A percentile compares a stretch with the other conserved stretches of the same genome.
These are phyloP conservation scores for Apiospora pterosperma DNA, from an alignment of 2,329 filamentous ascomycete genomes.

Conservation along the genomic window DNA sequence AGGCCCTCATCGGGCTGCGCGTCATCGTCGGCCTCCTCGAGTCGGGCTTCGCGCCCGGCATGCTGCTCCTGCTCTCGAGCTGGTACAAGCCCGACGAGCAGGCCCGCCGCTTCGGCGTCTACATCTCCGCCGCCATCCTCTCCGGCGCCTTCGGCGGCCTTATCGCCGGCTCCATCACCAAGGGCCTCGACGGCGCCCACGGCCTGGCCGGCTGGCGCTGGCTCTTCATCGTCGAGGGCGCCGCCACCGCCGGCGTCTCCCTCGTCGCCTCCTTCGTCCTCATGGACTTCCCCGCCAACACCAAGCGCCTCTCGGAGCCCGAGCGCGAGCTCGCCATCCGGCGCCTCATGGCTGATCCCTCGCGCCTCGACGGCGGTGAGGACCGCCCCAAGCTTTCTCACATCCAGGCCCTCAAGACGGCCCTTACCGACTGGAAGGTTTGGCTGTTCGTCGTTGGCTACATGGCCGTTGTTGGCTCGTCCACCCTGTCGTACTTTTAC, in stretches of 20 bases:
- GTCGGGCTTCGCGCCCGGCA: conserved; percentile 56
- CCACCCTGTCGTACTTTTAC: conserved; percentile 52
- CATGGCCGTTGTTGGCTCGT: conserved; percentile 38
- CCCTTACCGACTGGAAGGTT: conserved; percentile 35
- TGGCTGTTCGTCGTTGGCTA: conserved; percentile 39
- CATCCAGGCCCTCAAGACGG: conserved; percentile 19
- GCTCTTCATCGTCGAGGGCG: conserved; percentile 61
- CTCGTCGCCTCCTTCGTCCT: conserved; percentile 60
- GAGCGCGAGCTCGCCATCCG: conserved; percentile 1
- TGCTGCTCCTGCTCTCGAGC: conserved; percentile 59
- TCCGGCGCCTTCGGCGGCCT: conserved; percentile 65
- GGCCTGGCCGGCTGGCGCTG: conserved; percentile 45
- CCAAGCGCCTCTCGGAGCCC: conserved; percentile 15
- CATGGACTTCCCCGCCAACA: conserved; percentile 60
- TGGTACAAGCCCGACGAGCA: conserved; percentile 53
- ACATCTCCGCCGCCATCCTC: conserved; percentile 69
- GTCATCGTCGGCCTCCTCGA: conserved; percentile 45
- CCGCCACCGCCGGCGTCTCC: conserved; percentile 58
- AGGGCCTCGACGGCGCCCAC: conserved; percentile 48
- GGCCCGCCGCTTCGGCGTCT: conserved; percentile 49
- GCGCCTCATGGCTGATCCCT: conserved; percentile 43
- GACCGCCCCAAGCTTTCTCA: conserved; percentile 53
- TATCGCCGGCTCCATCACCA: conserved; percentile 55
- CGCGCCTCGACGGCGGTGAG: conserved; percentile 56
- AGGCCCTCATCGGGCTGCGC: conserved; percentile 28